A percentile compares a stretch with the other conserved stretches of the same genome.
phyloP scores from a whole-genome alignment of 2,329 filamentous ascomycete genomes.

The Fulvia fulva region DNA sequence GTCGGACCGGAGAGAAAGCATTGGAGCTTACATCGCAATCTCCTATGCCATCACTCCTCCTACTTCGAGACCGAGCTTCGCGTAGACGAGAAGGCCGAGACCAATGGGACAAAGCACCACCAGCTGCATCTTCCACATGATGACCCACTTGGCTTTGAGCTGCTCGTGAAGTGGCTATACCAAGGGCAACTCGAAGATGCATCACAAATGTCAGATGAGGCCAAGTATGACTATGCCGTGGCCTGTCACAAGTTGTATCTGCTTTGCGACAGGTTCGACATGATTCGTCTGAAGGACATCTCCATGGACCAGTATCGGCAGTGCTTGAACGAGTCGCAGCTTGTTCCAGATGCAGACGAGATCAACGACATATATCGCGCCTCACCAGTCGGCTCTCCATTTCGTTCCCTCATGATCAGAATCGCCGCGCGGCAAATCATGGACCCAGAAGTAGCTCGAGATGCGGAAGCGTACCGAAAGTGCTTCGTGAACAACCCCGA shows the following conservation, averaged over 20 bases:
- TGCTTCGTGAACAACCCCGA: constrained; percentile 49
- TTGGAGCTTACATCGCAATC: constrained; percentile 51
- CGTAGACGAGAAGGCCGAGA: constrained; percentile 34
- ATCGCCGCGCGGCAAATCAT: constrained; percentile 57
- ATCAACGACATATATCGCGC: constrained; percentile 52
- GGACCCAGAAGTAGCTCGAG: constrained; percentile 49
- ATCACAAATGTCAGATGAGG: constrained; percentile 42
- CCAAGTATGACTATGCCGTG: constrained; percentile 53
- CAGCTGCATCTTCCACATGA: constrained; percentile 47
- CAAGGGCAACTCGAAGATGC: constrained; percentile 52
- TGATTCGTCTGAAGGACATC: constrained; percentile 50
- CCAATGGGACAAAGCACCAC: constrained; percentile 35
- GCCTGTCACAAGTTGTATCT: constrained; percentile 52
- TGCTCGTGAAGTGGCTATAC: constrained; percentile 56
- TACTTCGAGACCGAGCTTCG: constrained; percentile 39
- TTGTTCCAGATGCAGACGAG: constrained; percentile 54
- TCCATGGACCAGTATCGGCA: constrained; percentile 54
- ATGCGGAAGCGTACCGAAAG: constrained; percentile 47
- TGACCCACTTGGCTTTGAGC: constrained; percentile 50
- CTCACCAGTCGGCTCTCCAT: constrained; percentile 44
- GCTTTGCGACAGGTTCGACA: constrained; percentile 50
- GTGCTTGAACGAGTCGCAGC: constrained; percentile 46
- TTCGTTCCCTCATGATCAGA: constrained; percentile 48
- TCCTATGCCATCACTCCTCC: constrained; percentile 52
- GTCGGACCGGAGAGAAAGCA: constrained; percentile 47